Percentiles rank a stretch among this genome's conserved stretches.
Conservation (phyloP, 2,329 filamentous ascomycete species). For the Colletotrichum lentis region DNA sequence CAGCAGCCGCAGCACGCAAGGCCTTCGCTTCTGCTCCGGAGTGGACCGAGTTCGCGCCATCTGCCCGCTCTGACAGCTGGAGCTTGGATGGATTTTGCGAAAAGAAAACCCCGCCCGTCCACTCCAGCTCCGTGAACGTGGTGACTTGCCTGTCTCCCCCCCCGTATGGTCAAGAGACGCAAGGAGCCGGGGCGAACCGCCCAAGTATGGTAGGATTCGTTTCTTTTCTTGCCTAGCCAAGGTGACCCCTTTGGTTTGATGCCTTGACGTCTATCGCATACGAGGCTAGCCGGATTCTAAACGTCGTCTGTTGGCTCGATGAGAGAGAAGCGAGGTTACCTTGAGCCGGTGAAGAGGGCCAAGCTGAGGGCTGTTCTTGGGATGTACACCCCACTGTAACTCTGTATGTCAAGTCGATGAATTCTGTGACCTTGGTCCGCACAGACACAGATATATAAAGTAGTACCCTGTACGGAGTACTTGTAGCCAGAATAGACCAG, state of each 20-base stretch:
- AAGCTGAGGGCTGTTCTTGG: neutral
- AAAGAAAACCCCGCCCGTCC: slow-evolving; percentile 20
- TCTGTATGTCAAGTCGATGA: neutral
- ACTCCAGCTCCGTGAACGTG: slow-evolving; percentile 3
- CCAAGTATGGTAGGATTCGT: neutral
- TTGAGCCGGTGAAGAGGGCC: neutral
- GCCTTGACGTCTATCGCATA: slow-evolving; percentile 1
- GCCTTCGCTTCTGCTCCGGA: neutral
- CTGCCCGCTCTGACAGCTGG: slow-evolving; percentile 28
- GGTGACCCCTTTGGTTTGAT: neutral
- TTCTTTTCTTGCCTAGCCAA: neutral
- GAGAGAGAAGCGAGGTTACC: neutral
- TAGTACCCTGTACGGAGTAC: too few relatives aligned
- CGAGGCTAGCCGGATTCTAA: neutral
- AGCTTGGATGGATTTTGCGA: slow-evolving; percentile 15
- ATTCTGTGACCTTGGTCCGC: neutral
- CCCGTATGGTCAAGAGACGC: slow-evolving; percentile 7
- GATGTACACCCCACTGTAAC: too few relatives aligned
- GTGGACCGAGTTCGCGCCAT: slow-evolving; percentile 7
- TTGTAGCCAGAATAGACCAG: neutral
- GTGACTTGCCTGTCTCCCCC: neutral
- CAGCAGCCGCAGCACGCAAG: neutral
- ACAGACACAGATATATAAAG: neutral
- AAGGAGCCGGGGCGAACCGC: neutral
- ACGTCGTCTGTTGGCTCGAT: neutral